phyloP scores from a whole-genome alignment of 1,284 basidiomycete genomes.

The Pseudomicrostroma phylloplanum region DNA sequence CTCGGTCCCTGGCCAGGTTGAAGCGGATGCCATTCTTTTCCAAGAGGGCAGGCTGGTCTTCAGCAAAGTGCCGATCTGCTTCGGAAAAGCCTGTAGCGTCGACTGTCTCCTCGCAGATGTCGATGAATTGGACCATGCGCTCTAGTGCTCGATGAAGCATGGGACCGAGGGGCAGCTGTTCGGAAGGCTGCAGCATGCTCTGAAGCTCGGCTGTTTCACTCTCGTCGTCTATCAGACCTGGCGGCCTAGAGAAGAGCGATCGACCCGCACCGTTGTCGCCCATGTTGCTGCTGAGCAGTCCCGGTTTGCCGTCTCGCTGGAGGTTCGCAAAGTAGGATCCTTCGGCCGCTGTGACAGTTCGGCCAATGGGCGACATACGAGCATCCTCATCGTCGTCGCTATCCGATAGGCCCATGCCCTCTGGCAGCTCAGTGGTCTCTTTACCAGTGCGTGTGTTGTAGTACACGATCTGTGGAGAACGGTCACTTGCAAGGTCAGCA shows the following conservation, averaged over 20 bases:
- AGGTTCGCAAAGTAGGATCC: not conserved
- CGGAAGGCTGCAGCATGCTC: slow-evolving; percentile 16
- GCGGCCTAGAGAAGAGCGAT: not conserved
- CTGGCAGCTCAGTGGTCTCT: slow-evolving; percentile 72
- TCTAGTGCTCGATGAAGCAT: slow-evolving; percentile 27
- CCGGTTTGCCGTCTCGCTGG: not conserved
- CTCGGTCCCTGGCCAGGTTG: slow-evolving; percentile 19
- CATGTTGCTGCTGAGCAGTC: not conserved
- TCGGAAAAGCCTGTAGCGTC: slow-evolving; percentile 24
- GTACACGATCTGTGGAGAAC: slow-evolving; percentile 70
- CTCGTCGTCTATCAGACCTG: slow-evolving; percentile 22
- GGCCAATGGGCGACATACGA: not conserved
- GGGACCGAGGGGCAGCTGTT: slow-evolving; percentile 15
- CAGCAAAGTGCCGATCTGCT: slow-evolving; percentile 14
- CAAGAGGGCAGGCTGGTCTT: not conserved
- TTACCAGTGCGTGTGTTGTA: slow-evolving; percentile 85
- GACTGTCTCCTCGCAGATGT: slow-evolving; percentile 29
- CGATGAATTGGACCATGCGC: slow-evolving; percentile 23
- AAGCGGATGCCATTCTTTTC: slow-evolving; percentile 10
- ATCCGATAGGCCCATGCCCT: slow-evolving; percentile 8
- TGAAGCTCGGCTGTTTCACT: slow-evolving; percentile 26
- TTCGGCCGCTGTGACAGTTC: slow-evolving; percentile 11
- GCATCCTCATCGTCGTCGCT: slow-evolving; percentile 2
- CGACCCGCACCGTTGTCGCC: not conserved
- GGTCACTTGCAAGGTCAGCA: too few species aligned